Evolutionary conservation across 2,329 filamentous ascomycete genomes (phyloP).

Genomic region (Aspergillus sp.): DNA sequence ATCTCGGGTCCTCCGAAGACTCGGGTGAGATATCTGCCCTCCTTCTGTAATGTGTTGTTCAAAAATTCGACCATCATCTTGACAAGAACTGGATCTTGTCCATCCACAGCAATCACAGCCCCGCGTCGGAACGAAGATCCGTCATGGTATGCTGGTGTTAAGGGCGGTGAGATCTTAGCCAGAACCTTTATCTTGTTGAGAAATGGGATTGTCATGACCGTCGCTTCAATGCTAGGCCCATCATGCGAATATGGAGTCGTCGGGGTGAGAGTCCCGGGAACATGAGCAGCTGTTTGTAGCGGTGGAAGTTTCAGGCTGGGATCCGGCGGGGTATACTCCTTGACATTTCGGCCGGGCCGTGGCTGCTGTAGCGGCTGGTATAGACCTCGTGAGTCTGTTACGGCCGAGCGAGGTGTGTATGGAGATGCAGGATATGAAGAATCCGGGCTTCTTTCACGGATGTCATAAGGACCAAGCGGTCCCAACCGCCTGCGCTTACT

Average conservation of each 20-base stretch:
- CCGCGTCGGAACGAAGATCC: constrained; percentile 59
- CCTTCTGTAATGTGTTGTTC: constrained; percentile 54
- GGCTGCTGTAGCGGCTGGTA: constrained; percentile 60
- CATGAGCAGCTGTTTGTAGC: constrained; percentile 47
- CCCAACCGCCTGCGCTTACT: constrained; percentile 65
- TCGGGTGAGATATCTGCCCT: constrained; percentile 54
- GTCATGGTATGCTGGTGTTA: constrained; percentile 44
- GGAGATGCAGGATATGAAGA: constrained; percentile 46
- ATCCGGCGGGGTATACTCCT: constrained; percentile 44
- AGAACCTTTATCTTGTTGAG: constrained; percentile 76
- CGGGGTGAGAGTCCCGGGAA: constrained; percentile 24
- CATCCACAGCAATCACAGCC: constrained; percentile 80
- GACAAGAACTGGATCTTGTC: constrained; percentile 65
- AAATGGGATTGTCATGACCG: constrained; percentile 75
- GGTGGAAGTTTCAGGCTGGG: constrained; percentile 57
- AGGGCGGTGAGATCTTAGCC: constrained; percentile 71
- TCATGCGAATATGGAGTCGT: constrained; percentile 34
- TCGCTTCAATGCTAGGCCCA: constrained; percentile 61
- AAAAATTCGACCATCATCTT: constrained; percentile 67
- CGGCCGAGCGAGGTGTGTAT: constrained; percentile 48
- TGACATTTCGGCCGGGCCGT: constrained; percentile 40
- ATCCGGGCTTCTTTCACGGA: constrained; percentile 40
- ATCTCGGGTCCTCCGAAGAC: constrained; percentile 52
- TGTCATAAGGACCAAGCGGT: constrained; percentile 42
- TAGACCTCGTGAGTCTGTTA: constrained; percentile 33